These are phyloP conservation scores for Mycena maculata DNA, from an alignment of 768 basidiomycete genomes.

Conservation along the genomic window DNA sequence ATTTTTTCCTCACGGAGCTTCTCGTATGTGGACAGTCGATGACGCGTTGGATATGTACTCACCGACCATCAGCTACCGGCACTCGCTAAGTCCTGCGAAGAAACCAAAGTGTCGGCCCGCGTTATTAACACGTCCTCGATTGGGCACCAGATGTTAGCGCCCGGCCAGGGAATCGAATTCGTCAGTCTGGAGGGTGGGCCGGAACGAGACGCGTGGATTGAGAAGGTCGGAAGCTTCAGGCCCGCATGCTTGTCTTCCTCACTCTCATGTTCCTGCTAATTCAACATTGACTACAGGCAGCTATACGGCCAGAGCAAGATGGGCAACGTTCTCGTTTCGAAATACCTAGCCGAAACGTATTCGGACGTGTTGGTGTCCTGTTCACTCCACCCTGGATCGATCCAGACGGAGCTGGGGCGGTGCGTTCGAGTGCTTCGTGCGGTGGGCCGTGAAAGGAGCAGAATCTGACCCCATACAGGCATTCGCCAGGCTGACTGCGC, in stretches of 20 bases:
- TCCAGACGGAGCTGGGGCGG: conserved; percentile 35
- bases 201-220: conserved; percentile 22
- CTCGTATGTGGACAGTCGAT: not conserved
- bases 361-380: conserved; percentile 43
- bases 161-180: not conserved
- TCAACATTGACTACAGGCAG: too few relatives aligned
- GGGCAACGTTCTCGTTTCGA: conserved; percentile 16
- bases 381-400: conserved; percentile 43
- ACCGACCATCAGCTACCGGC: conserved; percentile 28
- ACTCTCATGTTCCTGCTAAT: too few relatives aligned
- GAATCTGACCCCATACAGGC: not conserved
- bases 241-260: not conserved
- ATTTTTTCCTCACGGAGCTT: conserved; percentile 27
- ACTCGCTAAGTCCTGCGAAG: conserved; percentile 32
- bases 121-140: conserved; percentile 39
- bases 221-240: not conserved
- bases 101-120: conserved; percentile 39
- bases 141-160: not conserved
- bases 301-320: conserved; percentile 25
- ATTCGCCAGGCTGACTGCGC: not conserved
- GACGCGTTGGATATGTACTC: not conserved
- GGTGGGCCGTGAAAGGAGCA: too few relatives aligned
- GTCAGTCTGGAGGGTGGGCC: conserved; percentile 13
- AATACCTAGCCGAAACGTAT: conserved; percentile 42
- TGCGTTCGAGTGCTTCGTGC: not conserved